Evolutionary conservation across 2,329 filamentous ascomycete genomes (phyloP).

Genomic region (Alternaria infectoria): DNA sequence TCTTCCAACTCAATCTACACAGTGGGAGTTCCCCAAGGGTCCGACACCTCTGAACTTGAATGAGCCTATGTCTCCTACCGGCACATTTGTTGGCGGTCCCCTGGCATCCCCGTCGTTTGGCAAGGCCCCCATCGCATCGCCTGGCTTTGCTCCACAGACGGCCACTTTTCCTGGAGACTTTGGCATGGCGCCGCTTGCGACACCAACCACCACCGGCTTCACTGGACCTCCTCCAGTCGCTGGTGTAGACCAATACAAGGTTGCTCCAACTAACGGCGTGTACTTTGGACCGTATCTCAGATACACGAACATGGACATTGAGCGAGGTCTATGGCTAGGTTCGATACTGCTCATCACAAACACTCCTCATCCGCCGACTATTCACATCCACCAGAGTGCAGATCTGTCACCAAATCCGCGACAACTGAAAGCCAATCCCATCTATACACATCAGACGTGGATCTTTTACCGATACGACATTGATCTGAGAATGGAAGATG

Average conservation of each 20-base stretch:
- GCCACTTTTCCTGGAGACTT: constrained; percentile 87
- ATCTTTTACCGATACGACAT: constrained; percentile 95
- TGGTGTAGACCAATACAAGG: constrained; percentile 92
- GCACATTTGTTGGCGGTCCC: constrained; percentile 51
- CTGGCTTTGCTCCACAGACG: constrained; percentile 81
- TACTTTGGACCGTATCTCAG: constrained; percentile 97
- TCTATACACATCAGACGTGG: constrained; percentile 91
- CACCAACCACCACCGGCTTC: constrained; percentile 81
- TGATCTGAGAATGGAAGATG: constrained; percentile 86
- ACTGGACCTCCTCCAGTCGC: constrained; percentile 85
- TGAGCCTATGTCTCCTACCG: constrained; percentile 81
- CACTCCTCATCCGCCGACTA: constrained; percentile 88
- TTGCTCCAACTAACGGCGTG: constrained; percentile 91
- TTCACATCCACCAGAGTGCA: constrained; percentile 88
- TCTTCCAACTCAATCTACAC: constrained; percentile 89
- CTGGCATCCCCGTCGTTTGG: constrained; percentile 58
- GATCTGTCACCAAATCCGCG: constrained; percentile 93
- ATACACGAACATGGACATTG: constrained; percentile 97
- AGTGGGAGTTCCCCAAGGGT: constrained; percentile 98
- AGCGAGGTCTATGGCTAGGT: constrained; percentile 87
- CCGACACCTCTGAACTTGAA: constrained; percentile 88
- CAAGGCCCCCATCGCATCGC: constrained; percentile 72
- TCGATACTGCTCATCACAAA: constrained; percentile 95
- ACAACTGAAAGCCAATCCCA: constrained; percentile 80
- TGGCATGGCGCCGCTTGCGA: constrained; percentile 75